Evolutionary conservation across 371 early-diverging fungal species (phyloP), one percentile per base, ranked within the genome.

Genomic region (Apophysomyces sp.): DNA sequence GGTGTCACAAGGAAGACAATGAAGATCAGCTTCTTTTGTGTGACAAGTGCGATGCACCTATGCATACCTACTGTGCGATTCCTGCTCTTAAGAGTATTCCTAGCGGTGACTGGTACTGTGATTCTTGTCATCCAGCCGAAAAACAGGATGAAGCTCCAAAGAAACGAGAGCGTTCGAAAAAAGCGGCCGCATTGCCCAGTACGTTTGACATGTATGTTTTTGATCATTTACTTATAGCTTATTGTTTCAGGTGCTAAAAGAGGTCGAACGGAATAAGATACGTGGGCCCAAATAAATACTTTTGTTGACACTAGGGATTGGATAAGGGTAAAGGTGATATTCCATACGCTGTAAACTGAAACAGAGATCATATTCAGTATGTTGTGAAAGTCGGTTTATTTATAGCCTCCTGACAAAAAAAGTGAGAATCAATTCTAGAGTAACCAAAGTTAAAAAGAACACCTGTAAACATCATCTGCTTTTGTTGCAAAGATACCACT

Each of bases 11-110:
- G 21, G 74, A 73, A 29, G 77, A 82, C 51, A 73, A 82, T 49
- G 86, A 83, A 58, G 81, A 82, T 3, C 64, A 71, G 24, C 68
- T 86, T 61, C 62, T 86, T 15, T 64, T 86, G 13, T 86, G 86
- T 52, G 84, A 84, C 57, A 70, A 71, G 58, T 86, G 86, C 56
- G 82, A 86, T 68, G 68, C 67, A 8, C 79, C 81, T 29, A 66
- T 72, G 8, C 86, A 86, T 62, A 69, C 76, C 26, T 76, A 78
- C 37, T 86, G 86, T 62, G 68, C 74, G 1, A 63, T 72, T 1
- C 86, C 86, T 13, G 67, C 73, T 44, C 71, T 86, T 15, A 63
- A 73, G 55, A 54, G 55, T 41, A 61, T 67, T 15, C 67, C 67
- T 21, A 62, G 58, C 21, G 67, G 62, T 21, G 67, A 67, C 27